Conservation (phyloP, 371 early-diverging fungal species). For the Dichotomocladium elegans region DNA sequence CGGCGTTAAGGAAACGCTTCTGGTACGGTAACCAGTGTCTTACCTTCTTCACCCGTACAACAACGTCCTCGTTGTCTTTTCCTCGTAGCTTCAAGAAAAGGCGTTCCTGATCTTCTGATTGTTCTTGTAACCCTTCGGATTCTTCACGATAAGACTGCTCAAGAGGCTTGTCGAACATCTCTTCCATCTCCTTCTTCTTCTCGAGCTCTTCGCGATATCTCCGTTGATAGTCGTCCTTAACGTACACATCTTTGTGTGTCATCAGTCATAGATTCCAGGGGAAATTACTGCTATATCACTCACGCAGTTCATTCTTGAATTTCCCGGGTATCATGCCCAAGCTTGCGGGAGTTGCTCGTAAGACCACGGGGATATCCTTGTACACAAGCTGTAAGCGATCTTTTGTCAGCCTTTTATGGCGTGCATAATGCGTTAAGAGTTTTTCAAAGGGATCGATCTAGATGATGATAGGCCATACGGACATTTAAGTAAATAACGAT, state of each 20-base stretch:
- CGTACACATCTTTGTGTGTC: constrained; percentile 26
- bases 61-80: constrained; percentile 23
- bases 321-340: constrained; percentile 19
- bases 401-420: constrained; percentile 20
- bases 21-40: neutral
- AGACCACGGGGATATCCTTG: constrained; percentile 25
- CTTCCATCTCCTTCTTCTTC: constrained; percentile 14
- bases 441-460: constrained; percentile 33
- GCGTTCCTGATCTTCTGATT: constrained; percentile 5
- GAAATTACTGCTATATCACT: neutral
- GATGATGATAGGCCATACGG: no score
- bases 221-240: constrained; percentile 17
- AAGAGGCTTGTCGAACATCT: constrained; percentile 4
- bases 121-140: neutral
- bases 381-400: constrained; percentile 26
- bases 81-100: constrained; percentile 26
- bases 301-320: neutral
- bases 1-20: neutral
- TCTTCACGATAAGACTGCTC: constrained; percentile 8
- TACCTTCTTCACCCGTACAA: constrained; percentile 30
- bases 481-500: no score
- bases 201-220: constrained; percentile 11
- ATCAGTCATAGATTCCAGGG: neutral
- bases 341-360: constrained; percentile 36
- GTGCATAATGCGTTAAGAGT: constrained; percentile 21